phyloP scores from a whole-genome alignment of 495 filamentous ascomycete genomes.

The Margaritispora aquatica region DNA sequence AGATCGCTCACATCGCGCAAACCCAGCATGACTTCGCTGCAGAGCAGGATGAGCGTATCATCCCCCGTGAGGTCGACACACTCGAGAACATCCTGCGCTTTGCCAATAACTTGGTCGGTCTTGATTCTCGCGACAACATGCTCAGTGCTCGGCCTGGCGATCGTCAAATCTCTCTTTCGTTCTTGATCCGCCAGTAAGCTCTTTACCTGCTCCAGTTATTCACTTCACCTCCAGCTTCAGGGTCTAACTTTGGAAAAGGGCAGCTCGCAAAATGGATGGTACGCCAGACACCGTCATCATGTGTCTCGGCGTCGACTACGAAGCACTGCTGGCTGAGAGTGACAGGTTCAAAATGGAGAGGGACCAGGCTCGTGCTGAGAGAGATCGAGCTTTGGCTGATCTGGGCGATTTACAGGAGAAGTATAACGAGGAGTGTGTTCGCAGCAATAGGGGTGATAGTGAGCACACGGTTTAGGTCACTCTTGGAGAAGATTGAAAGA shows the following conservation, averaged over 20 bases:
- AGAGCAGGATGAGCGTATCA: neutral
- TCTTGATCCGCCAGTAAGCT: neutral
- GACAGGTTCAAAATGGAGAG: neutral
- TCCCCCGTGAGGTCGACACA: neutral
- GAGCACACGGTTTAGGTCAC: neutral
- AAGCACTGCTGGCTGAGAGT: neutral
- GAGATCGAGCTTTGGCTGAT: neutral
- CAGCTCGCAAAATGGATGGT: neutral
- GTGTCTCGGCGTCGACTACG: neutral
- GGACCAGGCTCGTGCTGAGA: neutral
- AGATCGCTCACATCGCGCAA: neutral
- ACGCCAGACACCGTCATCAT: neutral
- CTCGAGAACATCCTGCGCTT: neutral
- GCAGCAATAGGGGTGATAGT: neutral
- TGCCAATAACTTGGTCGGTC: neutral
- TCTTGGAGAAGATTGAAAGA: neutral
- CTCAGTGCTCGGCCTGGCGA: neutral
- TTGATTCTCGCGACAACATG: neutral
- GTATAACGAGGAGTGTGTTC: neutral
- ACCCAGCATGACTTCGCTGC: neutral
- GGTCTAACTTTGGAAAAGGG: too few relatives aligned
- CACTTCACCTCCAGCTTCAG: too few relatives aligned
- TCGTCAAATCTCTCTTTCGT: neutral
- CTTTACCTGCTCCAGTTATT: neutral
- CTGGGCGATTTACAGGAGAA: neutral